phyloP scores from a whole-genome alignment of 306 rosid species.

The Biancaea sappan region DNA sequence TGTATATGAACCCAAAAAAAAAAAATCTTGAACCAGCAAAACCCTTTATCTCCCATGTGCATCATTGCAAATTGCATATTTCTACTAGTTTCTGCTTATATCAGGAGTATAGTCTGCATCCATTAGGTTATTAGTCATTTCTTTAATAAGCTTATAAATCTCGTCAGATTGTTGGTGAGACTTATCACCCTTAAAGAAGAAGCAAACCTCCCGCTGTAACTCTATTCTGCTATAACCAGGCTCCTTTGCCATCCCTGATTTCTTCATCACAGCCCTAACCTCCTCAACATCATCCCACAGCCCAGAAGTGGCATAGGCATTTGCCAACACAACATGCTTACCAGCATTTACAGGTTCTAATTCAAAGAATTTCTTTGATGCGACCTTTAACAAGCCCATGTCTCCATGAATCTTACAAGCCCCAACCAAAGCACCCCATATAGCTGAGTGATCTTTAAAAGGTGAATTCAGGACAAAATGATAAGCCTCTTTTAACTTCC shows the following conservation, averaged over 20 bases:
- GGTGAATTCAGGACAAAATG: slow-evolving; percentile 61
- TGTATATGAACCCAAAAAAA: background rate
- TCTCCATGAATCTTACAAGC: slow-evolving; percentile 77
- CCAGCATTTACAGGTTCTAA: slow-evolving; percentile 60
- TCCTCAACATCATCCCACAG: slow-evolving; percentile 70
- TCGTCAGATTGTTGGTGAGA: slow-evolving; percentile 54
- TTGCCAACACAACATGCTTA: slow-evolving; percentile 65
- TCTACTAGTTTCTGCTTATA: slow-evolving; percentile 33
- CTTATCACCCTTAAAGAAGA: slow-evolving; percentile 59
- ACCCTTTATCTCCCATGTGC: slow-evolving; percentile 9
- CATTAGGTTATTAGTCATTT: slow-evolving; percentile 50
- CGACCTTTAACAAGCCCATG: slow-evolving; percentile 59
- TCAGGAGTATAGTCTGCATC: slow-evolving; percentile 57
- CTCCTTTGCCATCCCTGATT: slow-evolving; percentile 65
- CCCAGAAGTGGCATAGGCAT: slow-evolving; percentile 73
- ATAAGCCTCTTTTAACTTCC: slow-evolving; percentile 64
- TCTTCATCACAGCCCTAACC: slow-evolving; percentile 60
- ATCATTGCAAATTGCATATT: slow-evolving; percentile 5
- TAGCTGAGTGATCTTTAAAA: slow-evolving; percentile 62
- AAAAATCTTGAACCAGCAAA: background rate
- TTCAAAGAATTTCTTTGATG: slow-evolving; percentile 61
- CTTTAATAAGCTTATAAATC: slow-evolving; percentile 55
- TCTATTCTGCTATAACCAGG: slow-evolving; percentile 82
- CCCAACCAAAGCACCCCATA: slow-evolving; percentile 79
- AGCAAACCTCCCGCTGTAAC: slow-evolving; percentile 53